Evolutionary conservation across 116 monocot genomes (phyloP), one percentile per base, ranked within the genome.

Genomic region (Papilionanthe hybrid): DNA sequence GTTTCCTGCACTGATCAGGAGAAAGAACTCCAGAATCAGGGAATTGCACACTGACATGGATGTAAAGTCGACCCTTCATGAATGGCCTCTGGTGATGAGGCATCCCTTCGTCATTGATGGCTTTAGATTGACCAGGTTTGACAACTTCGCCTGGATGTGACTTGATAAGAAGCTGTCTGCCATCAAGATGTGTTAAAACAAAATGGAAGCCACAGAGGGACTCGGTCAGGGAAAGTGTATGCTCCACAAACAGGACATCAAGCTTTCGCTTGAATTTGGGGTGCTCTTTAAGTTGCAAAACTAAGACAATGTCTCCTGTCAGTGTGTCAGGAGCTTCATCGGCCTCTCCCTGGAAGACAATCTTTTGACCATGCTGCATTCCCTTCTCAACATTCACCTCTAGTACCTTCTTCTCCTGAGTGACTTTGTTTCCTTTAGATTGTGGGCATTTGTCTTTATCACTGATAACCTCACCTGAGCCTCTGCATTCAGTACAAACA

Each of bases 361-460:
- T 90, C 77, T 93, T 96, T 81, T 93, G 92, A 8, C 90, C 89
- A 84, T 92, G 86, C 30, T 89, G 88, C 93, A 96, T 96, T 77
- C 96, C 96, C 78, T 90, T 93, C 78, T 96, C 96, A 83, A 93
- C 89, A 89, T 88, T 80, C 67, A 96, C 90, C 72, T 93, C 96
- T 27, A 92, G 71, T 27, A 93, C 90, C 82, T 91, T 93, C 82
- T 92, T 89, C 82, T 90, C 93, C 74, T 83, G 89, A 45, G 86
- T 84, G 68, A 96, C 89, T 86, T 93, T 93, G 67, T 49, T 89
- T 8, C 89, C 96, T 81, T 86, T 90, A 85, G 93, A 96, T 8
- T 77, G 86, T 19, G 83, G 45, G 82, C 96, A 93, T 76, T 82
- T 92, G 82, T 93, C 96, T 83, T 88, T 92, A 5, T 93, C 89